Conservation (phyloP, 1,284 basidiomycete species). For the Tranzscheliella williamsii region DNA sequence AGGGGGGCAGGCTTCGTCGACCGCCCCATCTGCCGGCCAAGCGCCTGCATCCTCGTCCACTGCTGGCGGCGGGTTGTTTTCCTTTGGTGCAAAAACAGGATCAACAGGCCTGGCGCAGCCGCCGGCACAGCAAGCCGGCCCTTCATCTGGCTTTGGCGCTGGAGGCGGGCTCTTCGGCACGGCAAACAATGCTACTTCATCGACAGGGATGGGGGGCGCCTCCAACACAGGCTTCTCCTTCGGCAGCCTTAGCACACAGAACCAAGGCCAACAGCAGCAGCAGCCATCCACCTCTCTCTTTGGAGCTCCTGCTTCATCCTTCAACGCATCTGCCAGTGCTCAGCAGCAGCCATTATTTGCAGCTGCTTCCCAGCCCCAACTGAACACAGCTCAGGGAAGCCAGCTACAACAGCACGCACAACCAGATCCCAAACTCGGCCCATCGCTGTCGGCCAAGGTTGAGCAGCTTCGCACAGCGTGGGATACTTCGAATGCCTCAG, state of each 20-base stretch:
- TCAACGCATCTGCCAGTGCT: slow-evolving; percentile 7
- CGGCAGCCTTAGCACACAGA: slow-evolving; percentile 16
- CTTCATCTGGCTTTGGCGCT: slow-evolving; percentile 26
- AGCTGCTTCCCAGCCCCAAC: slow-evolving; percentile 6
- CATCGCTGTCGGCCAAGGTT: slow-evolving; percentile 36
- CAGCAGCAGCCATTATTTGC: too few relatives aligned
- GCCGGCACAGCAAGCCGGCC: slow-evolving; percentile 12
- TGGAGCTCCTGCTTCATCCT: slow-evolving; percentile 18
- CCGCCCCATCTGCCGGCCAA: slow-evolving; percentile 12
- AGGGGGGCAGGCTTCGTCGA: slow-evolving; percentile 7
- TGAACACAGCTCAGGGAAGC: slow-evolving; percentile 8
- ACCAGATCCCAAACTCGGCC: slow-evolving; percentile 49
- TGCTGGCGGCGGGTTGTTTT: slow-evolving; percentile 19
- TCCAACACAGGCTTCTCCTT: slow-evolving; percentile 22
- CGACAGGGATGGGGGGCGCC: too few relatives aligned
- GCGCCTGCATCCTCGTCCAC: slow-evolving; percentile 14
- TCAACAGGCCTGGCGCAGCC: slow-evolving; percentile 5
- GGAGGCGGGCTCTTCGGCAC: slow-evolving; percentile 25
- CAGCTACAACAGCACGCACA: too few relatives aligned
- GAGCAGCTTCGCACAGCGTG: slow-evolving; percentile 53
- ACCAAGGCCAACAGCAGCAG: slow-evolving; percentile 6
- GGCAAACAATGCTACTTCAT: slow-evolving; percentile 6
- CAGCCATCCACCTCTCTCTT: slow-evolving; percentile 24
- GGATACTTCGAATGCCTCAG: slow-evolving; percentile 50
- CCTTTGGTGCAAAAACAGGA: slow-evolving; percentile 29